phyloP scores from a whole-genome alignment of 2,329 filamentous ascomycete genomes.

The Paraconiothyrium sp. region DNA sequence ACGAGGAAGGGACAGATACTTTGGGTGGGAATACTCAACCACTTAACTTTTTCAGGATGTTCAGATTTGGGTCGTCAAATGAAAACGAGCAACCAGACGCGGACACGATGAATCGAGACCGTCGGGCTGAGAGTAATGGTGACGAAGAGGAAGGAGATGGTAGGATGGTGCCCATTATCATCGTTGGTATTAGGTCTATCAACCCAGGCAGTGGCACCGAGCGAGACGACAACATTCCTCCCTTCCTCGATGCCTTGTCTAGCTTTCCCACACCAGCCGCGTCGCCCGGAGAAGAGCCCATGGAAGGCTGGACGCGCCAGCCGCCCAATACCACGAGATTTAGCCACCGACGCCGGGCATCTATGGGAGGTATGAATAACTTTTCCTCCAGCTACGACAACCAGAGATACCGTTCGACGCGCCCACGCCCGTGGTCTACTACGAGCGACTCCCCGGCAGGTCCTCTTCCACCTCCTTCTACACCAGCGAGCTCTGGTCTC shows the following conservation, averaged over 20 bases:
- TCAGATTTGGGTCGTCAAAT: conserved; percentile 68
- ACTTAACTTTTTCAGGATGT: conserved; percentile 74
- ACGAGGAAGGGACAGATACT: conserved; percentile 48
- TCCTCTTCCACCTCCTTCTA: conserved; percentile 70
- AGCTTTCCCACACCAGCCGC: conserved; percentile 57
- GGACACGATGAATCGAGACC: conserved; percentile 27
- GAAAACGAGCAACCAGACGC: conserved; percentile 10
- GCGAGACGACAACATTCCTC: conserved; percentile 56
- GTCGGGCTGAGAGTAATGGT: conserved; percentile 22
- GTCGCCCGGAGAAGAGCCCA: conserved; percentile 57
- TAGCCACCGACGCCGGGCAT: conserved; percentile 62
- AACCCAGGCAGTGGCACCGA: conserved; percentile 61
- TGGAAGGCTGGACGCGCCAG: conserved; percentile 62
- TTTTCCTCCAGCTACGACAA: conserved; percentile 62
- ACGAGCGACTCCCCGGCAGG: conserved; percentile 66
- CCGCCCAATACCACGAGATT: conserved; percentile 65
- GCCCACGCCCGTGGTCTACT: conserved; percentile 54
- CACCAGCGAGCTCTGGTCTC: conserved; percentile 67
- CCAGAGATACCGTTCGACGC: conserved; percentile 59
- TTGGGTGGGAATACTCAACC: conserved; percentile 59
- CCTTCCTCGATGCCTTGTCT: conserved; percentile 62
- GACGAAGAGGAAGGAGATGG: conserved; percentile 56
- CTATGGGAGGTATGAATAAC: conserved; percentile 62
- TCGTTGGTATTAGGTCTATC: conserved; percentile 74
- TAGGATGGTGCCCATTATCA: conserved; percentile 73